These are phyloP conservation scores for Paecilomyces formosus DNA, from an alignment of 2,329 filamentous ascomycete genomes.

Conservation along the genomic window DNA sequence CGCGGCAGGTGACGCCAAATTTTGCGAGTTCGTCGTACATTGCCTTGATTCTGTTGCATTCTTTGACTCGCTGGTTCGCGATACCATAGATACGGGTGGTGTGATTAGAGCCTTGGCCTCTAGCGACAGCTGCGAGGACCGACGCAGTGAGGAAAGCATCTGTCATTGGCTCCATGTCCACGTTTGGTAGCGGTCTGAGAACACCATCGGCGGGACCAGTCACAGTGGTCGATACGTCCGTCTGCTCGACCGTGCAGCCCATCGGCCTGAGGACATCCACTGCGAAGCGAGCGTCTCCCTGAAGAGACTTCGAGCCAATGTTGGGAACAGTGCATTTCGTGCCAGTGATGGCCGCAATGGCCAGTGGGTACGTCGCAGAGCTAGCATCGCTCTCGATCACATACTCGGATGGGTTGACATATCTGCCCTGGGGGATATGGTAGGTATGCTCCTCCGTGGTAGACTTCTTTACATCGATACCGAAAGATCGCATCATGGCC, in stretches of 20 bases:
- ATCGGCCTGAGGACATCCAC: slow-evolving; percentile 84
- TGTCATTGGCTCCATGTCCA: slow-evolving; percentile 99
- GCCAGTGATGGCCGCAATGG: slow-evolving; percentile 89
- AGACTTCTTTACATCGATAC: slow-evolving; percentile 71
- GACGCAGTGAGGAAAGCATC: slow-evolving; percentile 96
- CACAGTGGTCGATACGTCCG: slow-evolving; percentile 79
- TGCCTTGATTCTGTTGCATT: slow-evolving; percentile 91
- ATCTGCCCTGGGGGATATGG: slow-evolving; percentile 77
- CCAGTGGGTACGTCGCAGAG: slow-evolving; percentile 91
- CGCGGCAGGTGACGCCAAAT: slow-evolving; percentile 77
- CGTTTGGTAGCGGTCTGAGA: slow-evolving; percentile 66
- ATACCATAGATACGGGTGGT: slow-evolving; percentile 87
- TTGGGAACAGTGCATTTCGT: slow-evolving; percentile 95
- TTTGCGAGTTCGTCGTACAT: slow-evolving; percentile 95
- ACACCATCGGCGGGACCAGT: slow-evolving; percentile 72
- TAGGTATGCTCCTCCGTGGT: slow-evolving; percentile 80
- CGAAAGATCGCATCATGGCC: slow-evolving; percentile 92
- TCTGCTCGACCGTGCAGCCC: slow-evolving; percentile 87
- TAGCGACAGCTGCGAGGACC: slow-evolving; percentile 82
- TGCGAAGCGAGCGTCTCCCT: slow-evolving; percentile 92
- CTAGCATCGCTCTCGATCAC: slow-evolving; percentile 95
- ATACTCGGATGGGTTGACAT: slow-evolving; percentile 78
- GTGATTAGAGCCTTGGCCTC: slow-evolving; percentile 52
- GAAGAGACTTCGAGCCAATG: slow-evolving; percentile 83
- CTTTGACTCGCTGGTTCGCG: slow-evolving; percentile 95